Evolutionary conservation across 2,329 filamentous ascomycete genomes (phyloP), one percentile per base, ranked within the genome.

Genomic region (Cladophialophora chaetospira): DNA sequence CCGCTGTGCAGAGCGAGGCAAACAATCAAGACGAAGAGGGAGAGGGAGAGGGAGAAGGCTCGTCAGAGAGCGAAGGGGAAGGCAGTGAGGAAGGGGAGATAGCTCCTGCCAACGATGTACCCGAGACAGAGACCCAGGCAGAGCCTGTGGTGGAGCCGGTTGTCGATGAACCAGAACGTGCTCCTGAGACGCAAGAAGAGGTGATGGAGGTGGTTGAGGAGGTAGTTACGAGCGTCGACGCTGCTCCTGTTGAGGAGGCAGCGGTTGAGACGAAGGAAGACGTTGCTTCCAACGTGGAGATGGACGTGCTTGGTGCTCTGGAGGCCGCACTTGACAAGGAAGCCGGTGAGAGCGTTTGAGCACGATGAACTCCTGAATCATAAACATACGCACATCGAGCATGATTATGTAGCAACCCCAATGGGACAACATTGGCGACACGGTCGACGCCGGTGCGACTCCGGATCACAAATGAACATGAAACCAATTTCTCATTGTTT

Each of bases 61-160:
- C n/a, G n/a, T n/a, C n/a, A n/a, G n/a, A n/a, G 10, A 64, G 63
- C 42, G 64, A 65, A 42, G 65, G 56, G 17, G 65, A 66, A 36
- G 65, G 63, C 33, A 64, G 61, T 49, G 65, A 66, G 40, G 64
- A 66, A 50, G 64, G 64, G 5, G 63, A 65, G 44, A 62, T 66
- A 33, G 60, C 61, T n/a, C 26, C 53, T 42, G 44, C 36, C 17
- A 15, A 15, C 13, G 45, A 44, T 23, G 44, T 44, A 31, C 33
- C 53, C 29, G 45, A 50, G 10, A 15, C 51, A 21, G 33, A 21
- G n/a, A n/a, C 31, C 13, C 29, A 25, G 40, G 17, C 8, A 15
- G 29, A 45, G 11, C 6, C 48, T 28, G 48, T 43, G 35, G 33
- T 23, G 35, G 33, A 40, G n/a, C n/a, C 28, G 10, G 49, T 23